Evolutionary conservation across 345 rosid species (phyloP), one percentile per base, ranked within the genome.

Genomic region (Theobroma cacao): DNA sequence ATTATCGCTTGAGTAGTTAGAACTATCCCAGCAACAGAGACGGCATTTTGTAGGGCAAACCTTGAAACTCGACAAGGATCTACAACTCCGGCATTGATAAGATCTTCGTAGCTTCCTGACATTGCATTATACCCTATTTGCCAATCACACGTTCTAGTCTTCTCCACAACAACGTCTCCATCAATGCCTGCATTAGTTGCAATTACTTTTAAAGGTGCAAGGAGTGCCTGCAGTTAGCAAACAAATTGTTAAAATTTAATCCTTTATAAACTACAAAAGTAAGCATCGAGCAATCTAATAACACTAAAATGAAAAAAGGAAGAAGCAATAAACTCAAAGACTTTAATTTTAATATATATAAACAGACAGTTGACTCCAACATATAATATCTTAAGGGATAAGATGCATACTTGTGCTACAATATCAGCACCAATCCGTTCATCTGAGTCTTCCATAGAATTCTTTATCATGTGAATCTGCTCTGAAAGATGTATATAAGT

Each of bases 1-100:
- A 95, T 45, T 59, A 86, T 88, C n/a, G 98, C 98, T 91, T 92
- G 92, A 60, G 98, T 91, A 40, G 93, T 93, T 72, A 92, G 88
- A 74, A 92, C 85, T 50, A 92, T 56, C 15, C 93, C 97, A 4
- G 97, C 93, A 82, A 95, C 82, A 56, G 98, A 95, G 78, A 85
- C 94, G 7, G 98, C 98, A 74, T 84, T 91, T 69, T 93, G 91
- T 67, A 95, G 89, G 1, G 98, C 98, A 53, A 92, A 90, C 79
- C 94, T 88, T 45, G 93, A 82, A 80, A 95, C 98, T 78, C 86
- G 85, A 69, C 97, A 90, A 69, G 97, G 95, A 83, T 93, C 98
- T 20, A 86, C 83, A 0, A 95, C 87, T 75, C 97, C 95, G 1
- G 88, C 90, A 34, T 79, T 52, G 18, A 95, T 72, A 76, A 95